A percentile compares a stretch with the other conserved stretches of the same genome.
phyloP scores from a whole-genome alignment of 345 rosid species.

The Streptanthus diversifolius region DNA sequence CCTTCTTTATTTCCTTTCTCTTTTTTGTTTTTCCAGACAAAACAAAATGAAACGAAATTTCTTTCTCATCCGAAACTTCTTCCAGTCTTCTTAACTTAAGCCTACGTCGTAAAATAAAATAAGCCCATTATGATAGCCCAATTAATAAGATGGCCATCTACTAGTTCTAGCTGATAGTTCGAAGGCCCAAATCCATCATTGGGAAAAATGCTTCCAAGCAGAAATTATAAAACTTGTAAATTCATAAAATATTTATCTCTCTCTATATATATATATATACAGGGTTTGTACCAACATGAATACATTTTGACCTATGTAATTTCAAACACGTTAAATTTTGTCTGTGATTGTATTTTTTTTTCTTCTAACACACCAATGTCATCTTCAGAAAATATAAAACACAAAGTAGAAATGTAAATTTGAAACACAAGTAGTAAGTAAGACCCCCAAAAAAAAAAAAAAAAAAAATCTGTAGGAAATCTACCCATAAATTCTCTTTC shows the following conservation, averaged over 20 bases:
- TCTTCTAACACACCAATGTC: neutral
- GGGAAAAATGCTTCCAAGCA: neutral
- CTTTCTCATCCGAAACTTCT: neutral
- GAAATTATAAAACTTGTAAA: neutral
- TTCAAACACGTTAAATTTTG: neutral
- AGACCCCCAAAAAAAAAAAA: neutral
- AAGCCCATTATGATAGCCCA: slow-evolving; percentile 1
- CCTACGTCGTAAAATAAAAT: neutral
- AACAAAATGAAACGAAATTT: neutral
- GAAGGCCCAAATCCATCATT: neutral
- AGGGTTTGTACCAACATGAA: neutral
- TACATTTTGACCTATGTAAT: neutral
- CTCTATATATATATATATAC: neutral
- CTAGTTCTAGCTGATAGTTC: too few species aligned
- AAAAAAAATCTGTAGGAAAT: neutral
- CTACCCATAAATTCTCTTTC: neutral
- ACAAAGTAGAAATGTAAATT: neutral
- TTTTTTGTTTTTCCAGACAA: neutral
- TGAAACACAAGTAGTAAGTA: neutral
- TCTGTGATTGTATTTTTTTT: neutral
- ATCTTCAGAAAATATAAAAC: neutral
- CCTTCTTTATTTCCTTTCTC: neutral
- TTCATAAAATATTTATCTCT: neutral
- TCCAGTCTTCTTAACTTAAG: neutral
- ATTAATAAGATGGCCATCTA: neutral